Evolutionary conservation across 805 yeast genomes (phyloP).

Genomic region (Wickerhamomyces strasburgensis): DNA sequence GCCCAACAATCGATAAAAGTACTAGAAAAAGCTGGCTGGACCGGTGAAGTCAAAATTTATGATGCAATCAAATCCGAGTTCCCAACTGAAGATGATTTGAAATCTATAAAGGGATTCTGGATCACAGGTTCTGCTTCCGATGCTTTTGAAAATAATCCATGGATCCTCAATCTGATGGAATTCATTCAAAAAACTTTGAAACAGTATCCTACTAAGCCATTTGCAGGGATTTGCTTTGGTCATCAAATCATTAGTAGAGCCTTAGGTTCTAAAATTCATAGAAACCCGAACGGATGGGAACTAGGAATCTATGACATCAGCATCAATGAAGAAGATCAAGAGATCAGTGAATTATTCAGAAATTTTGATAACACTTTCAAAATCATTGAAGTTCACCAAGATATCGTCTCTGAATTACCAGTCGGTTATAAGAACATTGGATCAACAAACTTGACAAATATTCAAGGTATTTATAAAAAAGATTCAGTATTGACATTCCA

Average conservation of each 20-base stretch:
- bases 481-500: conserved; percentile 62
- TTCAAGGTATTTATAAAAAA: conserved; percentile 63
- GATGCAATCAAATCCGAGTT: conserved; percentile 28
- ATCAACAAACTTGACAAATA: conserved; percentile 44
- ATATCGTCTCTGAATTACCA: conserved; percentile 44
- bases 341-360: conserved; percentile 23
- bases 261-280: conserved; percentile 53
- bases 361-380: conserved; percentile 25
- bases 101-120: conserved; percentile 36
- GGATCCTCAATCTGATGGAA: conserved; percentile 38
- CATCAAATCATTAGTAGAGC: conserved; percentile 74
- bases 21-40: conserved; percentile 23
- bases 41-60: conserved; percentile 29
- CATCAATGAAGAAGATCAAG: conserved; percentile 36
- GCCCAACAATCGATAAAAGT: conserved; percentile 42
- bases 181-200: conserved; percentile 25
- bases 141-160: conserved; percentile 36
- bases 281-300: conserved; percentile 70
- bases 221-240: conserved; percentile 80
- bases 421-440: conserved; percentile 42
- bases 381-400: conserved; percentile 56
- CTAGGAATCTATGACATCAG: conserved; percentile 51
- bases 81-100: conserved; percentile 25
- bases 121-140: conserved; percentile 51
- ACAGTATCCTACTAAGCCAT: conserved; percentile 28